Percentiles rank a stretch among this genome's conserved stretches.
Evolutionary conservation across 2,329 filamentous ascomycete genomes (phyloP).

Genomic region (Macrophomina phaseolina): DNA sequence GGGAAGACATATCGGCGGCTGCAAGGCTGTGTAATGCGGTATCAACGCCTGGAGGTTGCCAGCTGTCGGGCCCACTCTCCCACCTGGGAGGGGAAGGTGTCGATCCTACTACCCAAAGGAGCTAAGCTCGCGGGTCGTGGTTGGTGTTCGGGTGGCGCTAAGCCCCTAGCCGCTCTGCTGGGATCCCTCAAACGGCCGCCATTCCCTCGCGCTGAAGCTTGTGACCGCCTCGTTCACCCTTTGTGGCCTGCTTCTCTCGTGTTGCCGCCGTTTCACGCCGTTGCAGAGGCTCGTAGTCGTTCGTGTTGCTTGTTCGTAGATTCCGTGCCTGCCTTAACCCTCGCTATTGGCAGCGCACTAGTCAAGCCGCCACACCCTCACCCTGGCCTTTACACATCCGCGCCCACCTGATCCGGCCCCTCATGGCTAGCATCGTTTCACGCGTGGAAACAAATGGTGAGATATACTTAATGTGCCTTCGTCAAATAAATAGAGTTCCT

Average conservation of each 20-base stretch:
- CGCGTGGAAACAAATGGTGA: too few species aligned
- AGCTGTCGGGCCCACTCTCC: slow-evolving; percentile 6
- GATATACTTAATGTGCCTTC: too few species aligned
- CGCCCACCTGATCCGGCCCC: not conserved
- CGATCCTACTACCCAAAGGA: slow-evolving; percentile 15
- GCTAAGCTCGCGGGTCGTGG: slow-evolving; percentile 8
- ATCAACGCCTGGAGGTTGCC: not conserved
- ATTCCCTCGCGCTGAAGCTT: slow-evolving; percentile 16
- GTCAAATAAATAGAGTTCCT: too few species aligned
- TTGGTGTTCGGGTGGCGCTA: slow-evolving; percentile 14
- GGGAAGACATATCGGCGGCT: not conserved
- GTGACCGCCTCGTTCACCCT: not conserved
- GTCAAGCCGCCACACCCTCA: not conserved
- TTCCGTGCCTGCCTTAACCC: not conserved
- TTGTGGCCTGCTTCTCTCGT: not conserved
- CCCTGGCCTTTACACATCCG: not conserved
- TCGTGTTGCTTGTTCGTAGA: slow-evolving; percentile 10
- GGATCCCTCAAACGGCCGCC: slow-evolving; percentile 3
- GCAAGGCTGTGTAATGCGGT: not conserved
- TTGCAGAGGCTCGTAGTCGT: not conserved
- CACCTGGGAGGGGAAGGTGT: slow-evolving; percentile 6
- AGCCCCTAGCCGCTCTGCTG: not conserved
- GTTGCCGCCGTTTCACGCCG: not conserved
- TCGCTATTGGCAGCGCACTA: not conserved
- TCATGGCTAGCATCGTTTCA: not conserved